Evolutionary conservation across 257 asterid species (phyloP), one percentile per base, ranked within the genome.

Genomic region (Thymus mandschuricus): DNA sequence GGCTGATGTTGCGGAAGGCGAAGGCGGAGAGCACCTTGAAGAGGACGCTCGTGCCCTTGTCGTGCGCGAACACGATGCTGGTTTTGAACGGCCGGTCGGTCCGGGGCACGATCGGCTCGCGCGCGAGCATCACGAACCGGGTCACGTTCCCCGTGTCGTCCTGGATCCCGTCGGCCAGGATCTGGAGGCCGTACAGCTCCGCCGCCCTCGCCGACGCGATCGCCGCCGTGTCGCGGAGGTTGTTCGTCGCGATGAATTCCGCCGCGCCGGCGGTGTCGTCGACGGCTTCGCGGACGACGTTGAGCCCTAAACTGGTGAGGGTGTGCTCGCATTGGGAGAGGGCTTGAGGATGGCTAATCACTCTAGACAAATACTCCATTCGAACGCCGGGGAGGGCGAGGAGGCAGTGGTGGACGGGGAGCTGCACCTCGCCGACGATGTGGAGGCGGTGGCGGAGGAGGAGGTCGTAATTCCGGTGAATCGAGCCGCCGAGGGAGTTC

Each of bases 401-500:
- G 33, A 93, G 83, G 77, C 97, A 93, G 86, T 93, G 98, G 82
- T 91, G 96, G 38, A 93, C 96, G 12, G 96, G 91, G 49, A 91
- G 90, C 72, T 93, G 98, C 13, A 93, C 96, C 68, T 93, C 98
- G 4, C 98, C 97, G 13, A 93, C 97, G 57, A 93, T 93, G 82
- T 93, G 98, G 84, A 93, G 96, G 71, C 98, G 95, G 89, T 92
- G 99, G 43, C 99, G 97, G 76, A 95, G 95, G 76, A 95, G 97
- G 61, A 95, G 97, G 57, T 95, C 99, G 82, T 95, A 95, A 54
- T 95, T 95, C 3, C 99, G 90, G 79, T 95, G 99, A 34, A 95
- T 95, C 0, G 98, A 92, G 6, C 99, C 99, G 55, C 99, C 99
- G 1, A 89, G 84, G 2, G 99, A 92, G 56, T 92, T 95, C 63